These are phyloP conservation scores for Leccinum proliferum DNA, from an alignment of 1,284 basidiomycete species.

Conservation along the genomic window DNA sequence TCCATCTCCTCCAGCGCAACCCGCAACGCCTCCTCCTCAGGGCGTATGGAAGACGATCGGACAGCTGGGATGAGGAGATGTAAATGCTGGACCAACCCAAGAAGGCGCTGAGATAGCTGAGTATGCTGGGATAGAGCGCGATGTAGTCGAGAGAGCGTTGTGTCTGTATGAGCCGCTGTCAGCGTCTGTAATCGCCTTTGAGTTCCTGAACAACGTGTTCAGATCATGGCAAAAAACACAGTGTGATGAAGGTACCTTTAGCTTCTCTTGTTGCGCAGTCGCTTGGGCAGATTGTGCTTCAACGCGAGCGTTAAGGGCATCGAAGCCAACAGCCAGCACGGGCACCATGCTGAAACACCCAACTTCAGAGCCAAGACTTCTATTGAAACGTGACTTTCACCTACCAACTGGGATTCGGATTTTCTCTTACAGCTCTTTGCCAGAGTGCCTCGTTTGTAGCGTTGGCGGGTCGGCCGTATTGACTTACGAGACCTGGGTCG, in stretches of 20 bases:
- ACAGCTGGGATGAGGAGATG: conserved; percentile 77
- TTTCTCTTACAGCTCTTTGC: conserved; percentile 78
- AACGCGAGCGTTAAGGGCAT: conserved; percentile 76
- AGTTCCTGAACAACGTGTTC: conserved; percentile 46
- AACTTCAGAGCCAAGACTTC: conserved; percentile 8
- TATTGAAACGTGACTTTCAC: conserved; percentile 20
- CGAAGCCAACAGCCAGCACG: conserved; percentile 77
- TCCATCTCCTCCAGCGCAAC: conserved; percentile 70
- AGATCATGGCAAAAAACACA: conserved; percentile 1
- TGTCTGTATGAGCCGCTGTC: conserved; percentile 60
- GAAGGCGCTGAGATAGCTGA: conserved; percentile 71
- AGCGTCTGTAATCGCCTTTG: conserved; percentile 60
- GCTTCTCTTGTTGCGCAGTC: conserved; percentile 62
- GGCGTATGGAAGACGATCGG: conserved; percentile 72
- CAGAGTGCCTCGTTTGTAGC: conserved; percentile 73
- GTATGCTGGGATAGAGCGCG: conserved; percentile 64
- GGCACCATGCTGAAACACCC: conserved; percentile 64
- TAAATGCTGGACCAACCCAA: conserved; percentile 69
- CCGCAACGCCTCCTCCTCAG: conserved; percentile 75
- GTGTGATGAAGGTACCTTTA: conserved; percentile 41
- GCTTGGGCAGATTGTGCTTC: conserved; percentile 74
- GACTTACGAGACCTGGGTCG: conserved; percentile 60
- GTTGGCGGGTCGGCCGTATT: conserved; percentile 72
- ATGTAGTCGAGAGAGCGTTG: conserved; percentile 65
- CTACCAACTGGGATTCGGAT: conserved; percentile 78